phyloP scores from a whole-genome alignment of 768 basidiomycete genomes.

The Hypholoma sublateritium region DNA sequence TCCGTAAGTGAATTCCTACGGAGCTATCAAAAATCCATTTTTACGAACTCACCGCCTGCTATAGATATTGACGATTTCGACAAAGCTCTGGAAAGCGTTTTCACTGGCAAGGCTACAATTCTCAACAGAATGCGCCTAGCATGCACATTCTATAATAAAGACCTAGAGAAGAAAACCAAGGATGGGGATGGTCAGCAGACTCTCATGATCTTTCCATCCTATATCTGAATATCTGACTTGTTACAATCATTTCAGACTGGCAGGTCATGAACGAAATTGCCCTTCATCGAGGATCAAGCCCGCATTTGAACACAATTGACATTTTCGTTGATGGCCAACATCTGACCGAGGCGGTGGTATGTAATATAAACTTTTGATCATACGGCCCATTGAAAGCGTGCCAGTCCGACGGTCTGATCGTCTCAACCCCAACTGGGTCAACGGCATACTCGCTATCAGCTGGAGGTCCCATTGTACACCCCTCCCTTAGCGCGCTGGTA shows the following conservation, averaged over 20 bases:
- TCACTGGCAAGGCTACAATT: constrained; percentile 76
- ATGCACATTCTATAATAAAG: constrained; percentile 70
- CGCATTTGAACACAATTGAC: constrained; percentile 91
- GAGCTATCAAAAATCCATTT: not conserved
- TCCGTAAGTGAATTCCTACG: constrained; percentile 59
- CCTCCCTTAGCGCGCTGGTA: constrained; percentile 85
- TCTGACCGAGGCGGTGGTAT: constrained; percentile 90
- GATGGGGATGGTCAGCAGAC: constrained; percentile 55
- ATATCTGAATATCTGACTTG: not conserved
- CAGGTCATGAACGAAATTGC: constrained; percentile 98
- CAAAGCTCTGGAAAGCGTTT: constrained; percentile 77
- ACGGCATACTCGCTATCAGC: constrained; percentile 96
- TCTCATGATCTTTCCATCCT: not conserved
- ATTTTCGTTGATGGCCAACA: constrained; percentile 94
- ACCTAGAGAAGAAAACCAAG: constrained; percentile 54
- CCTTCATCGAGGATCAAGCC: constrained; percentile 87
- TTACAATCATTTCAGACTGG: constrained; percentile 56
- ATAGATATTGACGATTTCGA: constrained; percentile 88
- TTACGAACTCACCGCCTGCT: not conserved
- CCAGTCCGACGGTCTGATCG: constrained; percentile 90
- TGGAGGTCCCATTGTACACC: constrained; percentile 95
- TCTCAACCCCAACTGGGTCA: constrained; percentile 95
- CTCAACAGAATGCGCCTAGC: constrained; percentile 89
- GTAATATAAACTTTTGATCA: constrained; percentile 29
- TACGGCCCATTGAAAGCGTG: not conserved